phyloP scores from a whole-genome alignment of 192 early-diverging fungal genomes.

The Coemansia sp. region DNA sequence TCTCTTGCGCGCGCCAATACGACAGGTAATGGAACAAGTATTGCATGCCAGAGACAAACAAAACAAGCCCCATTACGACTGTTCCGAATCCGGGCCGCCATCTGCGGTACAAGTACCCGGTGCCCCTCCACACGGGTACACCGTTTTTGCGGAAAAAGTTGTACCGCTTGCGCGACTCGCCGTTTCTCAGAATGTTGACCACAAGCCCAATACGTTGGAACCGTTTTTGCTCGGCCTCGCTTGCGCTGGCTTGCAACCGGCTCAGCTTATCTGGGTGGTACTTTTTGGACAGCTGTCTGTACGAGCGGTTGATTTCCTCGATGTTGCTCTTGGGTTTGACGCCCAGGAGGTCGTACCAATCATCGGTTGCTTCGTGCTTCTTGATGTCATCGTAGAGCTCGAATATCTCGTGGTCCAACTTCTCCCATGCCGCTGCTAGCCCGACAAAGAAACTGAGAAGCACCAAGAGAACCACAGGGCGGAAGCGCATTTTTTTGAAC shows the following conservation, averaged over 20 bases:
- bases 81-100: constrained; percentile 68
- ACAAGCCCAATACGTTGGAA: constrained; percentile 67
- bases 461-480: constrained; percentile 2
- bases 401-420: constrained; percentile 80
- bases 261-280: constrained; percentile 78
- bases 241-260: constrained; percentile 15
- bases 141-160: constrained; percentile 81
- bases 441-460: constrained; percentile 10
- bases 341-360: constrained; percentile 68
- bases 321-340: constrained; percentile 55
- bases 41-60: constrained; percentile 63
- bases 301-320: constrained; percentile 64
- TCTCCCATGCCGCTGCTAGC: constrained; percentile 38
- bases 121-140: constrained; percentile 76
- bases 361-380: constrained; percentile 55
- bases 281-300: constrained; percentile 64
- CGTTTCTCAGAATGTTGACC: constrained; percentile 64
- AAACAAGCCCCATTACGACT: constrained; percentile 57
- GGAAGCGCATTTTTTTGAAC: constrained; percentile 12
- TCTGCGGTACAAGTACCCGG: constrained; percentile 70
- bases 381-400: constrained; percentile 76
- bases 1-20: constrained; percentile 61
- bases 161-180: constrained; percentile 65
- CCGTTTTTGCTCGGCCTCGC: constrained; percentile 54
- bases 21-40: constrained; percentile 62